These are phyloP conservation scores for Leccinum solheimii DNA, from an alignment of 1,284 basidiomycete genomes.

Conservation along the genomic window DNA sequence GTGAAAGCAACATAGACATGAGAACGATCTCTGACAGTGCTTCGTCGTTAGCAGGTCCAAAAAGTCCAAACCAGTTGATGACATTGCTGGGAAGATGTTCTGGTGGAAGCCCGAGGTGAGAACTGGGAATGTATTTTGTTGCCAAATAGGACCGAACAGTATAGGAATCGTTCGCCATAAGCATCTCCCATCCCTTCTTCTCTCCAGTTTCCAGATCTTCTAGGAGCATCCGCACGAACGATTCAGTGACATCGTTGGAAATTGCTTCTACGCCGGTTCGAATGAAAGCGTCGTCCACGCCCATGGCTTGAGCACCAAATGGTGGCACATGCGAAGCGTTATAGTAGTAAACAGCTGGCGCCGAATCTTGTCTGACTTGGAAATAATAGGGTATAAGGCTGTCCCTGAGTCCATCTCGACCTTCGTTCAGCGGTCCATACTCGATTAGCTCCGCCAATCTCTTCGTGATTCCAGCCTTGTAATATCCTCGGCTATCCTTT, in stretches of 20 bases:
- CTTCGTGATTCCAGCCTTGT: conserved; percentile 31
- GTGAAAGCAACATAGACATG: neutral
- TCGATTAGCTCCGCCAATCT: conserved; percentile 26
- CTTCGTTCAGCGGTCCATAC: neutral
- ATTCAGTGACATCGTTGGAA: neutral
- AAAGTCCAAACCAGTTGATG: conserved; percentile 25
- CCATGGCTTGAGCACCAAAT: neutral
- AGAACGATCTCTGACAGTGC: conserved; percentile 3
- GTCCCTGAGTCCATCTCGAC: conserved; percentile 5
- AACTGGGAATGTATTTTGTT: conserved; percentile 18
- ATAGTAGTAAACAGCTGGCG: conserved; percentile 12
- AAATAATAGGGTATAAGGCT: conserved; percentile 17
- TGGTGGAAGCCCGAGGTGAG: conserved; percentile 14
- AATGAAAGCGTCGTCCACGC: conserved; percentile 6
- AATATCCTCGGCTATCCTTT: neutral
- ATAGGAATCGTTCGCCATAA: conserved; percentile 16
- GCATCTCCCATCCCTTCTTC: conserved; percentile 16
- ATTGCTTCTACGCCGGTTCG: conserved; percentile 13
- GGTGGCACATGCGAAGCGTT: conserved; percentile 13
- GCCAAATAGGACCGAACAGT: conserved; percentile 10
- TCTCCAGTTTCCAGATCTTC: conserved; percentile 7
- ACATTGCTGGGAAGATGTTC: conserved; percentile 15
- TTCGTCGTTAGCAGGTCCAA: neutral
- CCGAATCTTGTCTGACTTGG: neutral
- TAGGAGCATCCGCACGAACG: conserved; percentile 1